Evolutionary conservation across 2,329 filamentous ascomycete genomes (phyloP).

Genomic region (Talaromyces albobiverticillius): DNA sequence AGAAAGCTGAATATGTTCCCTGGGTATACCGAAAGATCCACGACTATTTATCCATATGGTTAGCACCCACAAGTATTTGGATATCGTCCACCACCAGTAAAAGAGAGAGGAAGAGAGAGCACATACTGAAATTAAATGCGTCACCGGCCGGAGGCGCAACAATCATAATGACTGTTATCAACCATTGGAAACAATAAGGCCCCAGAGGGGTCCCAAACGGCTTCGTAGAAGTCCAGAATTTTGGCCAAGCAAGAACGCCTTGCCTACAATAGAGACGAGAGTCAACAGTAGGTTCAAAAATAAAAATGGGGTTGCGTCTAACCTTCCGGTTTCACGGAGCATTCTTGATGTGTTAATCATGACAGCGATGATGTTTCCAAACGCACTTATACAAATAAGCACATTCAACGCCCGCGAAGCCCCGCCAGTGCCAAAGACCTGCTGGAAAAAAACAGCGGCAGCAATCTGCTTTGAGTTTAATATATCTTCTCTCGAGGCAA

Average conservation of each 20-base stretch:
- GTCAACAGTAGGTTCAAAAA: not conserved
- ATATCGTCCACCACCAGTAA: too few species aligned
- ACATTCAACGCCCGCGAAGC: conserved; percentile 57
- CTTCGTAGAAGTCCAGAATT: conserved; percentile 61
- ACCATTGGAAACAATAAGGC: conserved; percentile 58
- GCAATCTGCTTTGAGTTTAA: conserved; percentile 52
- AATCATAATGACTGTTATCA: conserved; percentile 59
- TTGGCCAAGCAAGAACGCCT: conserved; percentile 59
- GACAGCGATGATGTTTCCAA: conserved; percentile 58
- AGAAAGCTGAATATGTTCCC: conserved; percentile 56
- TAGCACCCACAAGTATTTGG: conserved; percentile 23
- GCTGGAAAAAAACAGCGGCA: conserved; percentile 58
- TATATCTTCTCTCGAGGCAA: conserved; percentile 56
- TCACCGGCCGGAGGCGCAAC: conserved; percentile 60
- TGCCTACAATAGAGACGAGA: conserved; percentile 39
- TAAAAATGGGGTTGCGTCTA: conserved; percentile 1
- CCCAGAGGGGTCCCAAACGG: conserved; percentile 64
- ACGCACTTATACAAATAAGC: conserved; percentile 56
- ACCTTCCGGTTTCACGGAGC: conserved; percentile 60
- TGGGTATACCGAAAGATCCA: conserved; percentile 60
- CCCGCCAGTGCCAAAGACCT: conserved; percentile 52
- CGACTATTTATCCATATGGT: conserved; percentile 45
- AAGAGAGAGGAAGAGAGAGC: not conserved
- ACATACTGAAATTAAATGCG: conserved; percentile 58
- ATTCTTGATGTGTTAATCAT: conserved; percentile 55